Evolutionary conservation across 805 yeast species (phyloP), one percentile per base, ranked within the genome.

Genomic region (Wickerhamiella musiphila): DNA sequence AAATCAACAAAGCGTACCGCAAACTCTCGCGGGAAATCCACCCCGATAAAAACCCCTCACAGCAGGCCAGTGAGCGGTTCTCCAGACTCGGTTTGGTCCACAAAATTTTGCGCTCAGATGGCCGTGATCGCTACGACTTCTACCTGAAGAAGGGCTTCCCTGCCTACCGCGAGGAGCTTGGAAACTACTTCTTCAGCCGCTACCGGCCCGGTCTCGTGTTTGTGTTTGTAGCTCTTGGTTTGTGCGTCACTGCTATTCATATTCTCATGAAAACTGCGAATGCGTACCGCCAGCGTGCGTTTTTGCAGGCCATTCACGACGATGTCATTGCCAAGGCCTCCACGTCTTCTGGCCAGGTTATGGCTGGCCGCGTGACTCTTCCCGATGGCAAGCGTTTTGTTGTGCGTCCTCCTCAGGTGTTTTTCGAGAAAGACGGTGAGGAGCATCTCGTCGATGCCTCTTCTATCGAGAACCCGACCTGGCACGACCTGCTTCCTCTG

Each of bases 141-240:
- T 90, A 79, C 54, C 59, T 78, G 33, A 61, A 68, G 26, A 66
- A 70, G 43, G 95, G 96, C 6, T 86, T 90, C 56, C 96, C 98
- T 5, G 62, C 65, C 39, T 81, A 78, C 67, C 71, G 72, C 36
- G 79, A 73, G 11, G n/a, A n/a, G n/a, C n/a, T n/a, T n/a, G 63
- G 71, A 14, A 79, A 70, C 33, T 69, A 77, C 60, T 61, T 61
- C 40, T 69, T 76, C 51, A 50, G 45, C 21, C 65, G 73, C 52
- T 82, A 63, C 63, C 67, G 75, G 46, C 94, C 83, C 15, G 75
- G 76, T 24, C 49, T 66, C 20, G 42, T 63, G 8, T 49, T 70
- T 30, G 68, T 78, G 0, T 24, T 73, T 2, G 42, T 57, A 3
- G 58, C 76, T 21, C 47, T 79, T 18, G 68, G 60, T 34, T 22